Base-by-base conservation (phyloP, 768 basidiomycete species). In the Tylopilus sp. region DNA sequence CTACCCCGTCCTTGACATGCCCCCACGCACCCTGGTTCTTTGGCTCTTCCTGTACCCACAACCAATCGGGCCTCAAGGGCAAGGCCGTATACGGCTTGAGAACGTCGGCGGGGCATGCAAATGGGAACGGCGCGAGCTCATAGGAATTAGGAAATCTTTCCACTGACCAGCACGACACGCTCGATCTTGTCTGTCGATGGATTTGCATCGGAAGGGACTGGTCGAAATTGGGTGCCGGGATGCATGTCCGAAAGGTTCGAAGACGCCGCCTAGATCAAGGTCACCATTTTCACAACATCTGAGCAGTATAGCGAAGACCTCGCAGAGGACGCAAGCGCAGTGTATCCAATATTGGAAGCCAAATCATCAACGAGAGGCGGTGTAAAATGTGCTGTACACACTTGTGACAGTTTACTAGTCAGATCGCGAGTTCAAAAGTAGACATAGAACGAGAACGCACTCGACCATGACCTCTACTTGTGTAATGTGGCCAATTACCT, bases 121-220 rank as follows among this genome's bases (percentile, higher is more conserved):
- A 92, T 0, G 93, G 93, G 81, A 97, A 95, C 0, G 93, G 94
- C 7, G 84, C 81, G 3, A 95, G 74, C 64, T 95, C 93, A 63
- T 97, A 91, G 39, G 92, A 61, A n/a, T 88, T 95, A 95, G 71
- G 91, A 95, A 2, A 92, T 67, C 71, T 95, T 95, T 12, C 93
- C 93, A 0, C 84, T 79, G 44, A 91, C 72, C 39, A 93, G 64
- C 22, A 92, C 74, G n/a, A 95, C 75, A 3, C 86, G 82, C 56
- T 81, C 73, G 20, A 80, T 80, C 12, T 70, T 66, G 3, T 60
- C 56, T 4, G 65, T 53, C 51, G 56, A 76, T 59, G 13, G 57
- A 47, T 11, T 72, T 40, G 44, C 7, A 57, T 89, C 88, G 6
- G 72, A 68, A 8, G 91, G 72, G 17, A 93, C 83, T 1, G 87